Conservation (phyloP, 2,329 filamentous ascomycete genomes). For the Fusarium buxicola region DNA sequence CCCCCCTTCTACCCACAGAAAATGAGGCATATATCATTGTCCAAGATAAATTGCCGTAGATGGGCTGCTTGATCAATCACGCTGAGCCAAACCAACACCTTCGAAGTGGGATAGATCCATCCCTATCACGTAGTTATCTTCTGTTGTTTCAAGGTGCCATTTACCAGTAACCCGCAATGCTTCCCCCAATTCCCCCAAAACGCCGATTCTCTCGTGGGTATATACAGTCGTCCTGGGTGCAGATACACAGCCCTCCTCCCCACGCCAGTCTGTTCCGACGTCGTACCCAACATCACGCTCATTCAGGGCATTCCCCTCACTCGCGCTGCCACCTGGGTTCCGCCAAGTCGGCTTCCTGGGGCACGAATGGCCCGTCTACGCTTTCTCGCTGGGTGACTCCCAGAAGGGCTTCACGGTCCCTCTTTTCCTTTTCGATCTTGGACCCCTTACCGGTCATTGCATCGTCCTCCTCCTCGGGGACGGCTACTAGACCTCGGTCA, state of each 20-base stretch:
- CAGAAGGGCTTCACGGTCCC: constrained; percentile 49
- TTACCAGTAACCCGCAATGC: constrained; percentile 21
- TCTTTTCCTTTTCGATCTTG: constrained; percentile 30
- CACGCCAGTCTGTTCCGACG: constrained; percentile 11
- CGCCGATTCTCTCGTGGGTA: constrained; percentile 43
- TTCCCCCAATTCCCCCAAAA: constrained; percentile 25
- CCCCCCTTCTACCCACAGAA: background rate
- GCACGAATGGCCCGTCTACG: constrained; percentile 31
- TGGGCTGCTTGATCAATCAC: background rate
- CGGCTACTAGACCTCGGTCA: constrained; percentile 53
- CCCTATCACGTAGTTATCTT: constrained; percentile 6
- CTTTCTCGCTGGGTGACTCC: constrained; percentile 41
- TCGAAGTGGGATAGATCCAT: background rate
- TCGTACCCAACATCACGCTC: constrained; percentile 1
- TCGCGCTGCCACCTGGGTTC: constrained; percentile 46
- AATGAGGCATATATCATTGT: constrained; percentile 5
- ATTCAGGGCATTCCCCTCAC: background rate
- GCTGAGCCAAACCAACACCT: background rate
- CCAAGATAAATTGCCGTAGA: background rate
- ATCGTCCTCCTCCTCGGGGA: constrained; percentile 54
- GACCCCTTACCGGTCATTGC: constrained; percentile 26
- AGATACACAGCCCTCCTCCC: constrained; percentile 16
- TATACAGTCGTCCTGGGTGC: constrained; percentile 40
- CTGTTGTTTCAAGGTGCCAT: constrained; percentile 9
- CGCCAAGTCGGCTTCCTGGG: constrained; percentile 44